Base-by-base conservation (phyloP, 306 rosid genomes). In the Mimosa pudica region DNA sequence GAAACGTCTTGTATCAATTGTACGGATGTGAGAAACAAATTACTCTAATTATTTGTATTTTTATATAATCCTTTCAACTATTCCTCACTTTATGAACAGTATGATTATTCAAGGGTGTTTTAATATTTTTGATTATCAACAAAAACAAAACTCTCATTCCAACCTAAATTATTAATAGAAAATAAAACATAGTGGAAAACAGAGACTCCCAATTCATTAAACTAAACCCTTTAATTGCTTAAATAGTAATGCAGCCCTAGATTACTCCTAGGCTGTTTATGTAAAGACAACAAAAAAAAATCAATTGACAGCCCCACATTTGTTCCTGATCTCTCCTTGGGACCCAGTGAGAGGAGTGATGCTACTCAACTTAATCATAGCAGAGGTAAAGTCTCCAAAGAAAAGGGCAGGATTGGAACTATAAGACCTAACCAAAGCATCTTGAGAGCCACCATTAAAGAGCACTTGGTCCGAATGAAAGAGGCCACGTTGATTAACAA, bases 391-490 rank as follows among this genome's bases (percentile, higher is more conserved):
- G 68, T 92, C 97, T 6, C 18, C 71, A 7, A 16, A 65, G 45
- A 95, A 95, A 2, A 51, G 36, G n/a, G 8, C 67, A 8, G 44
- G 18, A 32, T 70, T 85, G 6, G 1, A 41, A 46, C 90, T 86
- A 6, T 92, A 92, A 33, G 78, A 76, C 70, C 69, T 80, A 14
- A 92, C 98, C 89, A 89, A 70, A 5, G 84, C 77, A 70, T 88
- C 95, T 42, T 89, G 97, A 51, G 90, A 79, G 0, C 88, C 95
- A 16, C 70, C 73, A 64, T 80, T 77, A 86, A 91, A 91, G 41
- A 95, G 89, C 81, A 66, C 87, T 85, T 92, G 98, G 45, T 95
- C 98, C 0, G 98, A 92, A 36, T 82, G 89, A 17, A 95, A 87
- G 18, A 95, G 87, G 1, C 96, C 98, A 12, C 92, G 93, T 2